Evolutionary conservation across 495 filamentous ascomycete species (phyloP), one percentile per base, ranked within the genome.

Genomic region (Aspergillus diversus): DNA sequence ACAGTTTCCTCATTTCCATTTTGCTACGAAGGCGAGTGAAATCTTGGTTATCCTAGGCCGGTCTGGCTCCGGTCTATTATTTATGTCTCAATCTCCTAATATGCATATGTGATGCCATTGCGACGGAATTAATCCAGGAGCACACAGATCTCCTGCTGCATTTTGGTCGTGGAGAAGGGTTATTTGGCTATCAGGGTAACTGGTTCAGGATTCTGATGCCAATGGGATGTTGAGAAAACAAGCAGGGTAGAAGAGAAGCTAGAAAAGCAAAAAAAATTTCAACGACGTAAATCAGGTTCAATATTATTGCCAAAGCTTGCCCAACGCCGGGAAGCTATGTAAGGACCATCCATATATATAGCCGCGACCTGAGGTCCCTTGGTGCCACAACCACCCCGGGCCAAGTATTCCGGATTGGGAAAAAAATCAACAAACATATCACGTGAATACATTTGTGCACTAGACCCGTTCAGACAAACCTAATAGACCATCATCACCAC

Each of bases 51-150:
- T 56, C 65, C 64, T 66, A 52, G 63, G 70, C 62, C 66, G 69
- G 66, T 34, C 67, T 67, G 59, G 70, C 57, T 61, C 50, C 57
- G 57, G 63, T 67, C 60, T 64, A 54, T 62, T 66, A 61, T 66
- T 63, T 55, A 53, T 61, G 63, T 60, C 52, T 61, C 64, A 63
- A 61, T 50, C 60, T 67, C 56, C 32, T 60, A 57, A 61, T 65
- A 66, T 66, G 65, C 65, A 66, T 69, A 66, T 71, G 59, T 65
- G 67, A 66, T 70, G 66, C 60, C 65, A 70, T 66, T 70, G 69
- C 34, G 50, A 59, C 34, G 59, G 60, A 65, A 64, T 34, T 61
- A 64, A 64, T 62, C 51, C 63, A 51, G 60, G 60, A 60, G 46
- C 61, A 59, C 57, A 63, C 54, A 63, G 62, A 43, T 61, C 35